Percentiles rank a stretch among this genome's conserved stretches.
Evolutionary conservation across 2,329 filamentous ascomycete genomes (phyloP).

Genomic region (Nemania sp.): DNA sequence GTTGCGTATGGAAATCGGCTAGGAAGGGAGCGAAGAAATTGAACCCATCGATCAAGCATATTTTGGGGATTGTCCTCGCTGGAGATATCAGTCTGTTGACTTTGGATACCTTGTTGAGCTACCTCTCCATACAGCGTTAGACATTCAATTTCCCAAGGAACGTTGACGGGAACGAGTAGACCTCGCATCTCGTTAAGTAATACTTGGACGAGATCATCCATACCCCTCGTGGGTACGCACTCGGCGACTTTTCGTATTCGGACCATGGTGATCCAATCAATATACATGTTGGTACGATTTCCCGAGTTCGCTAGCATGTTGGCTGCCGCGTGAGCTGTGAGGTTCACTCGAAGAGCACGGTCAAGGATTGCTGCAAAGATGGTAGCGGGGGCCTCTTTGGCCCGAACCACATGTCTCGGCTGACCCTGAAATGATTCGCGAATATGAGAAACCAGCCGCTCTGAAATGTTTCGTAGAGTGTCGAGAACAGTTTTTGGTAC

Average conservation of each 20-base stretch:
- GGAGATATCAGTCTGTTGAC: constrained; percentile 54
- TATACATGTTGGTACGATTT: constrained; percentile 94
- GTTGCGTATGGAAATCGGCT: constrained; percentile 79
- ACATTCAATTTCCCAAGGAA: constrained; percentile 74
- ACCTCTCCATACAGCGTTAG: constrained; percentile 71
- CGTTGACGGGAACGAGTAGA: constrained; percentile 75
- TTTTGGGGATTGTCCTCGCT: constrained; percentile 66
- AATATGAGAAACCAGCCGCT: constrained; percentile 83
- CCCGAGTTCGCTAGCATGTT: constrained; percentile 91
- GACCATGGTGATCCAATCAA: constrained; percentile 83
- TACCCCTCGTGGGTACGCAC: constrained; percentile 70
- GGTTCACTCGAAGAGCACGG: constrained; percentile 89
- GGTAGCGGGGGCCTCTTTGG: constrained; percentile 88
- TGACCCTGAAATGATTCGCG: constrained; percentile 86
- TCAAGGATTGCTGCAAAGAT: constrained; percentile 89
- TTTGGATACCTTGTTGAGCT: constrained; percentile 60
- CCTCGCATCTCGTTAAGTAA: constrained; percentile 75
- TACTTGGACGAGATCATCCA: constrained; percentile 74
- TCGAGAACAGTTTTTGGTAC: constrained; percentile 89
- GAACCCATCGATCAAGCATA: constrained; percentile 82
- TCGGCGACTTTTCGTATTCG: constrained; percentile 72
- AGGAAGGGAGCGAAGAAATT: constrained; percentile 76
- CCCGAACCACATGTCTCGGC: constrained; percentile 84
- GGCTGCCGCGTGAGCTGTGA: constrained; percentile 92
- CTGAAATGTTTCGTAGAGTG: constrained; percentile 87